These are phyloP conservation scores for Colletotrichum tropicale DNA, from an alignment of 2,329 filamentous ascomycete genomes.

Conservation along the genomic window DNA sequence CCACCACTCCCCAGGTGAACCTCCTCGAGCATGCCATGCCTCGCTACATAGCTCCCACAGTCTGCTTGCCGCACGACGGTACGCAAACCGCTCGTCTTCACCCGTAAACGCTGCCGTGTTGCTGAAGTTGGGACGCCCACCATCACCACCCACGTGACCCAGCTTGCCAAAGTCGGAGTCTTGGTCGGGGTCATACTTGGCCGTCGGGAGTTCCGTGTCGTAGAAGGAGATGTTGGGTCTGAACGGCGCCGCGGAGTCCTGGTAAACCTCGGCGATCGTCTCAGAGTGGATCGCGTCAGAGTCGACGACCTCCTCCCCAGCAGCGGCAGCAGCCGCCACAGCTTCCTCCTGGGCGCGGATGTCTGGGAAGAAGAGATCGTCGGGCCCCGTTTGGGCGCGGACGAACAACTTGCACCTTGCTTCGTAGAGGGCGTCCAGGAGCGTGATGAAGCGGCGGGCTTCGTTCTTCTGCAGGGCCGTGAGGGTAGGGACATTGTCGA, in stretches of 20 bases:
- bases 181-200: conserved; percentile 60
- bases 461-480: conserved; percentile 77
- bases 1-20: conserved; percentile 55
- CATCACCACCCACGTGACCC: conserved; percentile 9
- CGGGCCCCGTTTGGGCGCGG: conserved; percentile 69
- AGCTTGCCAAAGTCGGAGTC: conserved; percentile 58
- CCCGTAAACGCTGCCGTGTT: conserved; percentile 74
- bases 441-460: conserved; percentile 78
- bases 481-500: conserved; percentile 72
- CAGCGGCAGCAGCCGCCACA: not conserved
- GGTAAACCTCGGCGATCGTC: conserved; percentile 70
- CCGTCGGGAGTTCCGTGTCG: conserved; percentile 46
- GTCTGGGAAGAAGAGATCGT: conserved; percentile 80
- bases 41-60: conserved; percentile 82
- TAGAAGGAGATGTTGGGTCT: conserved; percentile 79
- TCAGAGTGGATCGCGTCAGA: conserved; percentile 46
- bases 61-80: conserved; percentile 76
- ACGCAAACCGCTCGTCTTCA: conserved; percentile 82
- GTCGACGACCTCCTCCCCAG: conserved; percentile 20
- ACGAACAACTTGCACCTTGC: conserved; percentile 79
- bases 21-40: conserved; percentile 70
- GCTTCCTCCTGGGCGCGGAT: conserved; percentile 18
- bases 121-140: conserved; percentile 65
- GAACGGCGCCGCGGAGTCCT: conserved; percentile 78
- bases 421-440: conserved; percentile 82